Conservation (phyloP, 331 rosid genomes). For the Rhamnella rubrinervis region DNA sequence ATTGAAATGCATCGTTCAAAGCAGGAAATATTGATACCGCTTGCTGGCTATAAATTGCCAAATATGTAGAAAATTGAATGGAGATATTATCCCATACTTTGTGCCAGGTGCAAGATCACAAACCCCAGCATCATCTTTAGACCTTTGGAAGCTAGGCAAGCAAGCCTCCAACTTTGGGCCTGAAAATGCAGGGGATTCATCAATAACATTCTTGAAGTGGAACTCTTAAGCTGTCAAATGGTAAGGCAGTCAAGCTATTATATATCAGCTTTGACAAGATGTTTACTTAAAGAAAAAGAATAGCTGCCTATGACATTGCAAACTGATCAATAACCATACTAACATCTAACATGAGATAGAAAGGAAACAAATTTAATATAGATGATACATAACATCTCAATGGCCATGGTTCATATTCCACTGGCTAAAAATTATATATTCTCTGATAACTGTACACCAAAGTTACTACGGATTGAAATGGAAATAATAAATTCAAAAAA, state of each 20-base stretch:
- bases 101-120: conserved; percentile 41
- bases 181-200: conserved; percentile 67
- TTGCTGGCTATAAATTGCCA: conserved; percentile 27
- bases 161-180: conserved; percentile 85
- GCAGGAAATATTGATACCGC: conserved; percentile 23
- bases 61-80: conserved; percentile 14
- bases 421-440: neutral
- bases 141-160: conserved; percentile 76
- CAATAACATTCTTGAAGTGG: conserved; percentile 41
- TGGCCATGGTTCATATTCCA: neutral
- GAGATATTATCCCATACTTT: conserved; percentile 33
- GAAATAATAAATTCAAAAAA: neutral
- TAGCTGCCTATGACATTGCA: neutral
- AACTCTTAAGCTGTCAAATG: conserved; percentile 23
- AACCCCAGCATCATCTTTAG: conserved; percentile 51
- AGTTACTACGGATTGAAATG: neutral
- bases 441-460: neutral
- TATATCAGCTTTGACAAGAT: conserved; percentile 2
- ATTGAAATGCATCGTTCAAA: conserved; percentile 31
- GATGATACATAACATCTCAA: neutral
- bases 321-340: neutral
- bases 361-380: too few relatives aligned
- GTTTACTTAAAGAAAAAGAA: neutral
- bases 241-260: conserved; percentile 22
- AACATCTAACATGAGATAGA: too few relatives aligned